Evolutionary conservation across 108 stramenopile species (phyloP).

Genomic region (Craspedostauros australis): DNA sequence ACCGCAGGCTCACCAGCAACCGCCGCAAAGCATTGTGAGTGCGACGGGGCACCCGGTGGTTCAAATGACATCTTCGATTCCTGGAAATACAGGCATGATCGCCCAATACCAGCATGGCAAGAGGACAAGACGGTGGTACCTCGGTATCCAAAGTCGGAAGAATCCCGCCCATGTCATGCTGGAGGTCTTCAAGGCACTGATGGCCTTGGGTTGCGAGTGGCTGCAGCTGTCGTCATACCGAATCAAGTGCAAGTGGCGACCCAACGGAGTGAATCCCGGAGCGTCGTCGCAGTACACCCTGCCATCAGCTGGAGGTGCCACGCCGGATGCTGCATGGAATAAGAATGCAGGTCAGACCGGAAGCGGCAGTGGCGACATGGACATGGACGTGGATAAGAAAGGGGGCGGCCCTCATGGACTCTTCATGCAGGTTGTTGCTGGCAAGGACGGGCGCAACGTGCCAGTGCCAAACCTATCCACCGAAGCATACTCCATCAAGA

Average conservation of each 20-base stretch:
- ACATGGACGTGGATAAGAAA: constrained; percentile 15
- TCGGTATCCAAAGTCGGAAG: constrained; percentile 98
- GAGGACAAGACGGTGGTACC: constrained; percentile 93
- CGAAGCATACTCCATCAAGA: constrained; percentile 83
- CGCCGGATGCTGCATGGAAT: constrained; percentile 55
- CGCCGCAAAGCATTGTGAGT: constrained; percentile 33
- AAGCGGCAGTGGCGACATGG: constrained; percentile 15
- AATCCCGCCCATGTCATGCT: constrained; percentile 99
- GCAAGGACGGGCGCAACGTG: constrained; percentile 45
- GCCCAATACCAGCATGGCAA: constrained; percentile 86
- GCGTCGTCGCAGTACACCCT: constrained; percentile 4
- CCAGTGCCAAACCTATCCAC: constrained; percentile 78
- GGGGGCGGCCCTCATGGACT: constrained; percentile 2
- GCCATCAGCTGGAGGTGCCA: constrained; percentile 59
- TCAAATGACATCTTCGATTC: constrained; percentile 87
- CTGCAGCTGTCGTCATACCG: constrained; percentile 87
- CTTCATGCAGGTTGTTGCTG: constrained; percentile 66
- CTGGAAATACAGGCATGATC: constrained; percentile 88
- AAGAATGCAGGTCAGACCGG: constrained; percentile 11
- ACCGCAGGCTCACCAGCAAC: constrained; percentile 37
- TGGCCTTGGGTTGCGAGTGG: constrained; percentile 95
- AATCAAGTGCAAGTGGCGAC: constrained; percentile 94
- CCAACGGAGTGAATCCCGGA: constrained; percentile 35
- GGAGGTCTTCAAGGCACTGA: constrained; percentile 97
- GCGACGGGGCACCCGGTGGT: constrained; percentile 61